These are phyloP conservation scores for Metschnikowia cerradonensis DNA, from an alignment of 805 yeast species.

Conservation along the genomic window DNA sequence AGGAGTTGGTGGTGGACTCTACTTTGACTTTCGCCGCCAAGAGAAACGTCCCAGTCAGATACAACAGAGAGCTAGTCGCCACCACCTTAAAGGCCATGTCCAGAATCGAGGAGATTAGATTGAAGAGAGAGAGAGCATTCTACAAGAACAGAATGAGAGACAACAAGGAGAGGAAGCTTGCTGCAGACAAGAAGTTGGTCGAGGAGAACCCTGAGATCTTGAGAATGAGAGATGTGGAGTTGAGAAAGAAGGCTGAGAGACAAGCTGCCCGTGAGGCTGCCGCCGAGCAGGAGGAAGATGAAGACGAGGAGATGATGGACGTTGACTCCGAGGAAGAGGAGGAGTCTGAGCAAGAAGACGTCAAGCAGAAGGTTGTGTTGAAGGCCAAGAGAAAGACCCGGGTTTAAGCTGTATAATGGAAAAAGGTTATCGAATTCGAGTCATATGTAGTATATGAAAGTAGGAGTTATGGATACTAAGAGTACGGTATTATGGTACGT, in stretches of 20 bases:
- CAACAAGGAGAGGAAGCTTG: slow-evolving; percentile 82
- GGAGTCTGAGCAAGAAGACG: slow-evolving; percentile 32
- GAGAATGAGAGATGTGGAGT: slow-evolving; percentile 89
- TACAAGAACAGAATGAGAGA: slow-evolving; percentile 99
- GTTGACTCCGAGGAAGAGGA: slow-evolving; percentile 39
- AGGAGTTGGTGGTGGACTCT: slow-evolving; percentile 95
- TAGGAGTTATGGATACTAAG: no score
- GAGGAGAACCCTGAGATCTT: slow-evolving; percentile 85
- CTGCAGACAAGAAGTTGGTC: slow-evolving; percentile 82
- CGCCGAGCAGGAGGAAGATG: slow-evolving; percentile 37
- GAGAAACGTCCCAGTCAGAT: slow-evolving; percentile 96
- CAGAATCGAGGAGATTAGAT: slow-evolving; percentile 93
- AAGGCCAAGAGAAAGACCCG: slow-evolving; percentile 54
- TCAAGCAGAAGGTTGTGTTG: slow-evolving; percentile 54
- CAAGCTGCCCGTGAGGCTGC: slow-evolving; percentile 41
- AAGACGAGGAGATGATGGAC: slow-evolving; percentile 41
- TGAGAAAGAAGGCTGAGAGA: slow-evolving; percentile 71
- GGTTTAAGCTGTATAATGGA: slow-evolving; percentile 10
- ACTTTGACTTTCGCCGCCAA: slow-evolving; percentile 95
- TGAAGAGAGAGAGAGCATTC: slow-evolving; percentile 95
- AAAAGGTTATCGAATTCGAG: background rate
- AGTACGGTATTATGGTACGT: no score
- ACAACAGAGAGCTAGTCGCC: slow-evolving; percentile 92
- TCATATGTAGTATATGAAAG: no score
- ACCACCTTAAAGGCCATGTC: slow-evolving; percentile 94